A percentile compares a stretch with the other conserved stretches of the same genome.
Conservation (phyloP, 306 rosid genomes). For the Psophocarpus tetragonolobus region DNA sequence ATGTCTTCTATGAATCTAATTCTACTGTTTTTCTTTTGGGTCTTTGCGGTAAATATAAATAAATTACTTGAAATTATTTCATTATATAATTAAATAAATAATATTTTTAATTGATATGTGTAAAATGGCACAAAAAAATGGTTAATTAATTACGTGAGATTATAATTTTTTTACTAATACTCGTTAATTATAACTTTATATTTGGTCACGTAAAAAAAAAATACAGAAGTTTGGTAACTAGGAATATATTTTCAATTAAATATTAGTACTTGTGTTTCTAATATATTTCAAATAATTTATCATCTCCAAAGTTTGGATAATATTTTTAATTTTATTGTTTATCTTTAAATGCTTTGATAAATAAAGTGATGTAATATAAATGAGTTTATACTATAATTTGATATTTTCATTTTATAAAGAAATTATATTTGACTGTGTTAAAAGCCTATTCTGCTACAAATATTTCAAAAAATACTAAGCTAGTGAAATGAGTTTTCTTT, state of each 20-base stretch:
- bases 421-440: no score
- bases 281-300: no score
- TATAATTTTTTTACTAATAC: no score
- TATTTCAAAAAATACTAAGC: background rate
- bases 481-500: background rate
- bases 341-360: background rate
- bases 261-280: no score
- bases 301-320: background rate
- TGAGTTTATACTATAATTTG: background rate
- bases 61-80: no score
- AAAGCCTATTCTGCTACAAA: no score
- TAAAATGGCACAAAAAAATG: background rate
- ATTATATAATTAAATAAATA: no score
- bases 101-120: background rate
- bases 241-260: background rate
- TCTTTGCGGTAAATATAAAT: background rate
- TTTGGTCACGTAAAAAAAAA: no score
- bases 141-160: background rate
- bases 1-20: background rate
- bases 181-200: background rate
- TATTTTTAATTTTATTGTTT: background rate
- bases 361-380: background rate
- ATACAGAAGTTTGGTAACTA: background rate
- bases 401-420: no score
- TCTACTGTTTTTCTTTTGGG: background rate